Evolutionary conservation across 352 stramenopile genomes (phyloP).

Genomic region (Globisporangium polare): DNA sequence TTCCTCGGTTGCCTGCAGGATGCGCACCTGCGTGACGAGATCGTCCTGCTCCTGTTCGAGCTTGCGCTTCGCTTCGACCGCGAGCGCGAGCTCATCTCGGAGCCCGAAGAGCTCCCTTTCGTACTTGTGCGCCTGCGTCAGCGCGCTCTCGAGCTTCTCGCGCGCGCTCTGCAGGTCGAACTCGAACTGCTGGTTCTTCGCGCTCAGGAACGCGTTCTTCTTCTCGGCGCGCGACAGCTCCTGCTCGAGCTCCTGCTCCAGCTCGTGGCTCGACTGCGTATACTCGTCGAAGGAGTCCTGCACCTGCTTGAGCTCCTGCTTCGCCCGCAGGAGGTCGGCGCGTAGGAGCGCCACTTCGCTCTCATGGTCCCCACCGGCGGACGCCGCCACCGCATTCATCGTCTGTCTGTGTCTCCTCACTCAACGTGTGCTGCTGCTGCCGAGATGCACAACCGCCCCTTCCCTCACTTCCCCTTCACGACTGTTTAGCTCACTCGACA

Average conservation of each 20-base stretch:
- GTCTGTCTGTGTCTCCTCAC: not conserved
- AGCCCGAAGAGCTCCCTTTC: conserved; percentile 47
- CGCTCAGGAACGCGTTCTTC: conserved; percentile 34
- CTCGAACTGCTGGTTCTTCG: conserved; percentile 53
- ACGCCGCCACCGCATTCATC: conserved; percentile 1
- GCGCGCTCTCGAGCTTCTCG: conserved; percentile 47
- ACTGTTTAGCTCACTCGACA: no score
- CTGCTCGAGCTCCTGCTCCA: conserved; percentile 74
- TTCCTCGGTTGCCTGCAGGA: conserved; percentile 72
- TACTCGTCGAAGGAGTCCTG: conserved; percentile 82
- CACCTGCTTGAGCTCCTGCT: conserved; percentile 59
- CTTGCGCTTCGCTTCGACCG: conserved; percentile 35
- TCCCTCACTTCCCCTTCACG: no score
- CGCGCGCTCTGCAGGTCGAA: conserved; percentile 41
- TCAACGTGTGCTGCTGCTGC: no score
- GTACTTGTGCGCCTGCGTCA: conserved; percentile 47
- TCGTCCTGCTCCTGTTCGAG: conserved; percentile 79
- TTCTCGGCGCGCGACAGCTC: conserved; percentile 65
- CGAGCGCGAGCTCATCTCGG: conserved; percentile 34
- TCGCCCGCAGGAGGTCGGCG: conserved; percentile 44
- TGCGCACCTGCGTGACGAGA: conserved; percentile 74
- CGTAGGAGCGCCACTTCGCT: conserved; percentile 27
- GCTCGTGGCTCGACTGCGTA: conserved; percentile 77
- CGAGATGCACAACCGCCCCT: no score
- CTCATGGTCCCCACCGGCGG: not conserved